Percentiles rank a stretch among this genome's conserved stretches.
phyloP scores from a whole-genome alignment of 2,329 filamentous ascomycete genomes.

The Phoma herbarum region DNA sequence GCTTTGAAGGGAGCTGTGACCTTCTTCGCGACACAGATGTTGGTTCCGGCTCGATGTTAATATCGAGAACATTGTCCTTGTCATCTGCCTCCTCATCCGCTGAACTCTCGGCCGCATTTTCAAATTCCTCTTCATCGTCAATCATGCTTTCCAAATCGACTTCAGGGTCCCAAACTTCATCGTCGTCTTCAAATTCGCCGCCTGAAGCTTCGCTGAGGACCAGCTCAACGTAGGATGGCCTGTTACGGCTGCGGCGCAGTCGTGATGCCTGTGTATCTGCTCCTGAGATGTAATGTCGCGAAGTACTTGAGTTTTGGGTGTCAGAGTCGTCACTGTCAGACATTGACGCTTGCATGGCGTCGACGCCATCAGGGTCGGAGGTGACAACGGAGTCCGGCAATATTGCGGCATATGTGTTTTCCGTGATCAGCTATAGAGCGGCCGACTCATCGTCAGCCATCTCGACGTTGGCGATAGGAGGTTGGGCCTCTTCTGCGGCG shows the following conservation, averaged over 20 bases:
- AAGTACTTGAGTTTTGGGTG: background rate
- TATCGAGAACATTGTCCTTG: background rate
- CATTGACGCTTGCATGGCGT: background rate
- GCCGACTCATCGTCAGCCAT: constrained; percentile 2
- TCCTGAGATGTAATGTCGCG: background rate
- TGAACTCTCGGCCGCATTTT: background rate
- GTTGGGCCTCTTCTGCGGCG: background rate
- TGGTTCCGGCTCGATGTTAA: background rate
- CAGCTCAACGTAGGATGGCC: constrained; percentile 27
- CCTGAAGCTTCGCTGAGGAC: constrained; percentile 13
- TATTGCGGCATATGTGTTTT: background rate
- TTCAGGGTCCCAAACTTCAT: constrained; percentile 11
- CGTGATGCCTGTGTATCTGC: constrained; percentile 3
- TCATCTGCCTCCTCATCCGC: background rate
- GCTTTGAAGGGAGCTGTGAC: background rate
- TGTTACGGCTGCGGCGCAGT: constrained; percentile 18
- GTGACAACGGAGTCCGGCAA: background rate
- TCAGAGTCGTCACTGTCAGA: background rate
- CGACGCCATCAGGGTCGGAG: background rate
- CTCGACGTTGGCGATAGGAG: background rate
- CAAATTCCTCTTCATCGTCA: constrained; percentile 17
- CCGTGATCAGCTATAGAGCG: constrained; percentile 1
- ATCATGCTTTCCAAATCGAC: background rate
- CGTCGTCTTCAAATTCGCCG: constrained; percentile 6
- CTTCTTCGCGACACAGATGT: background rate